Conservation (phyloP, 495 filamentous ascomycete genomes). For the Bombardia bombarda region DNA sequence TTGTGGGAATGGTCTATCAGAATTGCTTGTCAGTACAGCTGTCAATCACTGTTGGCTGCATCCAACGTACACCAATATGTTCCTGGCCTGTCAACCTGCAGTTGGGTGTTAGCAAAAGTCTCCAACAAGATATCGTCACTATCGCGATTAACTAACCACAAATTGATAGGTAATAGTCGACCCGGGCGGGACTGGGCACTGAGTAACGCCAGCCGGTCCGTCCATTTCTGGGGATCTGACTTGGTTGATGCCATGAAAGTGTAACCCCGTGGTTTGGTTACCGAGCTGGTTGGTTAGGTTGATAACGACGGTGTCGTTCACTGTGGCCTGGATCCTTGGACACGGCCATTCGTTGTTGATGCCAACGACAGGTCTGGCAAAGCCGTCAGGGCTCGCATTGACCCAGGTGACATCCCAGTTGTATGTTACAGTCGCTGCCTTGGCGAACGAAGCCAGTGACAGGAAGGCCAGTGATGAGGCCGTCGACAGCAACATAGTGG, state of each 20-base stretch:
- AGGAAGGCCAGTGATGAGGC: constrained; percentile 12
- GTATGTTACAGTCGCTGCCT: constrained; percentile 28
- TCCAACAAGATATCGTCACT: too few relatives aligned
- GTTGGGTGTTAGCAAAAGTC: constrained; percentile 10
- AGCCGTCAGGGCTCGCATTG: constrained; percentile 59
- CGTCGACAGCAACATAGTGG: constrained; percentile 12
- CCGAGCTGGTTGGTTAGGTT: constrained; percentile 66
- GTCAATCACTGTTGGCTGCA: constrained; percentile 11
- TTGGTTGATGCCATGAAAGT: constrained; percentile 78
- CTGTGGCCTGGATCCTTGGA: constrained; percentile 57
- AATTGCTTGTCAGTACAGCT: neutral
- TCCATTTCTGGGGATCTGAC: constrained; percentile 66
- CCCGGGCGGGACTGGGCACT: constrained; percentile 63
- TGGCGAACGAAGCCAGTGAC: constrained; percentile 13
- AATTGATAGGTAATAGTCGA: constrained; percentile 59
- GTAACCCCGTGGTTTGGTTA: constrained; percentile 63
- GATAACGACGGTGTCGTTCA: constrained; percentile 64
- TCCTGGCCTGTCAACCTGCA: constrained; percentile 52
- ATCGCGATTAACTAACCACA: constrained; percentile 46
- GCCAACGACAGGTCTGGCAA: constrained; percentile 60
- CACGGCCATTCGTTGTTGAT: constrained; percentile 73
- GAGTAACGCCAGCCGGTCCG: constrained; percentile 57
- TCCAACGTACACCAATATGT: constrained; percentile 70
- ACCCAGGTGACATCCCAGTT: constrained; percentile 68
- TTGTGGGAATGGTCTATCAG: constrained; percentile 61